Base-by-base conservation (phyloP, 768 basidiomycete species). In the Serpula lacrymans region DNA sequence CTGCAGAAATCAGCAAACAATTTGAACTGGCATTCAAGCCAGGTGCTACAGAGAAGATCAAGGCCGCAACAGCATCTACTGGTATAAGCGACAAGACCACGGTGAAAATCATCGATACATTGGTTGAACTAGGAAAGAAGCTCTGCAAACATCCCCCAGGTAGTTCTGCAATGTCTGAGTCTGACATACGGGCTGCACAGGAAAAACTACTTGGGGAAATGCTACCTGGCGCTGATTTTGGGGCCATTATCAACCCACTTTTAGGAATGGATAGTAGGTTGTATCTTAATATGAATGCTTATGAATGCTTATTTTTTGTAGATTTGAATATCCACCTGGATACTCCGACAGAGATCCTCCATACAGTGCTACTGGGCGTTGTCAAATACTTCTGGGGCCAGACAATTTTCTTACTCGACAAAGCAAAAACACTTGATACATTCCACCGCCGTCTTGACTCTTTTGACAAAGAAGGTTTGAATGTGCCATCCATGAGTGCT, bases 291-390 rank as follows among this genome's bases (percentile, higher is more conserved):
- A 33, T 33, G 31, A 14, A 29, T 29, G 10, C 14, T 9, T 9
- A 9, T n/a, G n/a, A n/a, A n/a, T n/a, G n/a, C n/a, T n/a, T n/a
- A 53, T 29, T 29, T 29, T 29, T 29, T 29, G 28, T 24, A 59
- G 59, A 58, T 10, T 33, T 62, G 8, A 48, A 62, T 33, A 42
- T 52, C 13, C 53, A 54, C 24, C 26, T 33, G 6, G 57, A 61
- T 25, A 63, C 58, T 2, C 60, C 59, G 0, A 52, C 51, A 2
- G 58, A 62, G 38, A 47, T 55, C 1, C 46, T 62, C 1, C 60
- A 62, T 27, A 60, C 58, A 9, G 42, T 54, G 16, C 48, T 60
- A 3, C 54, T 62, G 1, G 59, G 60, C 4, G 42, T 57, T n/a
- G 46, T 59, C 28, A 62, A 60, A 34, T 62, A 62, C 36, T 48